Conservation (phyloP, 345 rosid genomes). For the Moringa oleifera region DNA sequence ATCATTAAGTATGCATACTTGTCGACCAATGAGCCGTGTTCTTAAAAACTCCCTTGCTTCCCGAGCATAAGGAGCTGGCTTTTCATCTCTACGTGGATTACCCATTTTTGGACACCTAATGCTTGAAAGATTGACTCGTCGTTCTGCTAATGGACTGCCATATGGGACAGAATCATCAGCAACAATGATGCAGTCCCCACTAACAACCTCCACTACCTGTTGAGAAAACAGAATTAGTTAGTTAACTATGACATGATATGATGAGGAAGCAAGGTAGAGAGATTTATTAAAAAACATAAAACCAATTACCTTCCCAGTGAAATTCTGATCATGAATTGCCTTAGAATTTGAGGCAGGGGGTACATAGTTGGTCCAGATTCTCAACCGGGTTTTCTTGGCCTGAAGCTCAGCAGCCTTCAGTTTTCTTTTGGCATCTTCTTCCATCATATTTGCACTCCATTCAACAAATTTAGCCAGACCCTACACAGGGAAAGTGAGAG, state of each 20-base stretch:
- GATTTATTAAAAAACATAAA: not conserved
- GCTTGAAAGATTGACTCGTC: conserved; percentile 87
- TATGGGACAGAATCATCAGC: conserved; percentile 89
- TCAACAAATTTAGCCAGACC: conserved; percentile 95
- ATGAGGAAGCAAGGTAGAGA: not conserved
- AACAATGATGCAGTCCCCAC: conserved; percentile 89
- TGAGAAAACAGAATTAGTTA: conserved; percentile 14
- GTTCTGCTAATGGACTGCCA: conserved; percentile 81
- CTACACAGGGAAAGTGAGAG: conserved; percentile 25
- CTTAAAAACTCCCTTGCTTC: conserved; percentile 90
- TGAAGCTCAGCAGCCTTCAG: conserved; percentile 85
- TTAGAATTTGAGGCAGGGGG: conserved; percentile 80
- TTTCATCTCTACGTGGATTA: conserved; percentile 82
- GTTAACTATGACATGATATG: not conserved
- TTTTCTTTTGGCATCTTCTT: conserved; percentile 75
- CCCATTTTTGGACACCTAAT: conserved; percentile 90
- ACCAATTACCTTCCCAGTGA: conserved; percentile 77
- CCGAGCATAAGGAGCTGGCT: conserved; percentile 89
- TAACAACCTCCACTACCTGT: conserved; percentile 93
- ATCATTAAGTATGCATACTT: conserved; percentile 31
- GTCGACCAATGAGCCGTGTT: conserved; percentile 70
- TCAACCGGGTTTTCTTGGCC: conserved; percentile 74
- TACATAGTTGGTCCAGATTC: conserved; percentile 83
- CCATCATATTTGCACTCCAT: conserved; percentile 99
- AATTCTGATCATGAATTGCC: conserved; percentile 88